A percentile compares a stretch with the other conserved stretches of the same genome.
Evolutionary conservation across 2,329 filamentous ascomycete species (phyloP).

Genomic region (Cladobotryum mycophilum): DNA sequence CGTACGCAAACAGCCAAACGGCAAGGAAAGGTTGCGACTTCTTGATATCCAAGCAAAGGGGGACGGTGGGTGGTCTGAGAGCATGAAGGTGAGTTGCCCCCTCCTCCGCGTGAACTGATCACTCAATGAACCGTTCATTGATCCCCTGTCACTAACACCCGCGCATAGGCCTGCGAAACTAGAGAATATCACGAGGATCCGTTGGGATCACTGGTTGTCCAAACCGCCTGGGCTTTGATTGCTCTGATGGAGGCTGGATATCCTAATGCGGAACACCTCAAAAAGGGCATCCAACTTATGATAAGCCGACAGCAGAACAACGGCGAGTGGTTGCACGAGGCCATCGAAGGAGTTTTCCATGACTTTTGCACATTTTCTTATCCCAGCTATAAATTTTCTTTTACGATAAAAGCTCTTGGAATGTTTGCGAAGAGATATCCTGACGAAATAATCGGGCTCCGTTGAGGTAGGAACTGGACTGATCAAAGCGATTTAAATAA

Average conservation of each 20-base stretch:
- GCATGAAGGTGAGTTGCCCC: constrained; percentile 61
- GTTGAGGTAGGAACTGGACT: too few species aligned
- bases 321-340: constrained; percentile 92
- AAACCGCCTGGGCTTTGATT: constrained; percentile 87
- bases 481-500: too few species aligned
- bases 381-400: constrained; percentile 97
- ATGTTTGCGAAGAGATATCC: constrained; percentile 75
- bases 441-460: too few species aligned
- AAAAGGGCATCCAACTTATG: constrained; percentile 69
- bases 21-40: constrained; percentile 77
- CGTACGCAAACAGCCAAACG: constrained; percentile 64
- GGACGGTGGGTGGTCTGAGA: constrained; percentile 96
- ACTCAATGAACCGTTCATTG: background rate
- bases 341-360: constrained; percentile 97
- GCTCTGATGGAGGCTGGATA: constrained; percentile 77
- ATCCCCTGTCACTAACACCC: constrained; percentile 12
- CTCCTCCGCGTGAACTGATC: too few species aligned
- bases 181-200: constrained; percentile 68
- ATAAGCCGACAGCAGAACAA: constrained; percentile 80
- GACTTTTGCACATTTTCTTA: constrained; percentile 99
- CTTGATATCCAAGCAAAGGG: constrained; percentile 73
- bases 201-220: constrained; percentile 78
- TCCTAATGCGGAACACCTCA: constrained; percentile 64
- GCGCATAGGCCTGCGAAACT: constrained; percentile 62
- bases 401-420: constrained; percentile 87